Conservation (phyloP, 148 eudicot genomes). For the Oxyria digyna region DNA sequence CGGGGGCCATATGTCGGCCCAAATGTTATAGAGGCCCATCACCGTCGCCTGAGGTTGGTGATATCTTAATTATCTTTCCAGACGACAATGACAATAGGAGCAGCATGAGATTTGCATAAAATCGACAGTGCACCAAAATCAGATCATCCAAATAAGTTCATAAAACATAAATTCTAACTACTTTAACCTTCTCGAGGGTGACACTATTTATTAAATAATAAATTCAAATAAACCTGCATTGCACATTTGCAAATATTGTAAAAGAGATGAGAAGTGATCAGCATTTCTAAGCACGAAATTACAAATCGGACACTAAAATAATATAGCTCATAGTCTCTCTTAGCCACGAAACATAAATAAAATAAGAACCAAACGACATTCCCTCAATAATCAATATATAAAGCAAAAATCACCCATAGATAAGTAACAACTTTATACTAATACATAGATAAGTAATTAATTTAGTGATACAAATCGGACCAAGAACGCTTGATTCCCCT, state of each 20-base stretch:
- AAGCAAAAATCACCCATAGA: too few relatives aligned
- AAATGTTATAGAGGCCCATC: neutral
- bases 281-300: neutral
- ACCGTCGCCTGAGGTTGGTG: neutral
- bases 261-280: neutral
- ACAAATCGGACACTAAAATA: neutral
- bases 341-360: neutral
- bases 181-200: neutral
- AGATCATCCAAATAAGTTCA: too few relatives aligned
- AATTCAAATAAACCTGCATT: neutral
- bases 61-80: too few relatives aligned
- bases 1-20: neutral
- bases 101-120: too few relatives aligned
- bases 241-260: neutral
- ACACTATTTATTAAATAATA: neutral
- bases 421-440: neutral
- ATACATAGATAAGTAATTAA: neutral
- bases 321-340: neutral
- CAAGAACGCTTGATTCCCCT: conserved; percentile 57
- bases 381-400: too few relatives aligned
- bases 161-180: neutral
- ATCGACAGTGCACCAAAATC: too few relatives aligned
- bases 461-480: conserved; percentile 36
- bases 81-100: too few relatives aligned
- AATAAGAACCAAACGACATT: neutral